Percentiles rank a stretch among this genome's conserved stretches.
Evolutionary conservation across 345 rosid species (phyloP).

Genomic region (Streptanthus diversifolius): DNA sequence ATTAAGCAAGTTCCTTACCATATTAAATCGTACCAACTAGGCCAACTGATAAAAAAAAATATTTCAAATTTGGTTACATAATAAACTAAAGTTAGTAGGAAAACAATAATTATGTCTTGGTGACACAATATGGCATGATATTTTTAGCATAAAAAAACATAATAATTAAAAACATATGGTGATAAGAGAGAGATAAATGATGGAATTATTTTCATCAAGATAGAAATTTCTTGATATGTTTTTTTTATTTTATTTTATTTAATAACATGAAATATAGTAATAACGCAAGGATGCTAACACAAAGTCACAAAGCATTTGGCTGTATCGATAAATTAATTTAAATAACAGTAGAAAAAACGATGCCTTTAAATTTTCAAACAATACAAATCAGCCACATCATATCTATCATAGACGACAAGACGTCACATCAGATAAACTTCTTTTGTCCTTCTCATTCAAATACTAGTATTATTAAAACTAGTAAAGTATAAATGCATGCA

Average conservation of each 20-base stretch:
- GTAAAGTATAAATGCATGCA: neutral
- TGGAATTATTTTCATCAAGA: too few relatives aligned
- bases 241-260: too few relatives aligned
- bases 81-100: neutral
- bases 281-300: too few relatives aligned
- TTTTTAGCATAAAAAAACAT: neutral
- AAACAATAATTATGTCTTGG: neutral
- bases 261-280: too few relatives aligned
- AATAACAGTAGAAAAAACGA: neutral
- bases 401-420: neutral
- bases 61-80: neutral
- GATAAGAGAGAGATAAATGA: too few relatives aligned
- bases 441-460: neutral
- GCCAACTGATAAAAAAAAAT: neutral
- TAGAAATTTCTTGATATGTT: too few relatives aligned
- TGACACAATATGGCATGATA: too few relatives aligned
- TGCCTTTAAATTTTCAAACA: neutral
- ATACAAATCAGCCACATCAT: neutral
- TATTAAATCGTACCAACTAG: constrained; percentile 1
- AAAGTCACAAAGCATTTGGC: neutral
- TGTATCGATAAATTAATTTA: too few relatives aligned
- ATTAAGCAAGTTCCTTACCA: neutral
- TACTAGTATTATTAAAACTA: neutral
- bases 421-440: neutral
- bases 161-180: too few relatives aligned